phyloP scores from a whole-genome alignment of 495 filamentous ascomycete genomes.

The Penicillium waksmanii region DNA sequence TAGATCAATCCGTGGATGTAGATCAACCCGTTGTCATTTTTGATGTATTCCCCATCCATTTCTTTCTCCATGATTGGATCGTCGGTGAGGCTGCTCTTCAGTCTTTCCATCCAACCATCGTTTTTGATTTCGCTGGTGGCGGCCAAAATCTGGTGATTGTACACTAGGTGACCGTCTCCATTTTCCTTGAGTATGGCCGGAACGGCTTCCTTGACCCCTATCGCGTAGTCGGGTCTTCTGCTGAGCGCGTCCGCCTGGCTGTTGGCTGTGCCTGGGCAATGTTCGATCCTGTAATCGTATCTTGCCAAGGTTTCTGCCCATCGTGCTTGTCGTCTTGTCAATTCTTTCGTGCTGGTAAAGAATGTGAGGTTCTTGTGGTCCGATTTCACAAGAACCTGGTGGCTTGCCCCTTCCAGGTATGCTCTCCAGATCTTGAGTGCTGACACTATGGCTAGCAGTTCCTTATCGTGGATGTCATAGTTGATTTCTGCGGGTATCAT shows the following conservation, averaged over 20 bases:
- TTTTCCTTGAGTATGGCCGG: constrained; percentile 14
- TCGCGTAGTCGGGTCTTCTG: constrained; percentile 18
- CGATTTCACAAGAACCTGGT: constrained; percentile 18
- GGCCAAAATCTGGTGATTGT: constrained; percentile 9
- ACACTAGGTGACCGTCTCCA: constrained; percentile 10
- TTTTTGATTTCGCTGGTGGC: constrained; percentile 8
- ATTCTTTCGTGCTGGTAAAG: constrained; percentile 24
- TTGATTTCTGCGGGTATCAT: constrained; percentile 31
- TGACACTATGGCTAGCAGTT: constrained; percentile 31
- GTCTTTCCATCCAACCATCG: constrained; percentile 1
- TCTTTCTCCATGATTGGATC: neutral
- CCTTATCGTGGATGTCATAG: constrained; percentile 38
- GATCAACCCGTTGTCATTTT: constrained; percentile 11
- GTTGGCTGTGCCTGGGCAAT: constrained; percentile 22
- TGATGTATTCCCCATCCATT: neutral
- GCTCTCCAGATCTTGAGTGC: constrained; percentile 32
- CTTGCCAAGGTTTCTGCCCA: constrained; percentile 14
- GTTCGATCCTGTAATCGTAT: constrained; percentile 21
- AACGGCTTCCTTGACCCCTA: constrained; percentile 11
- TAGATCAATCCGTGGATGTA: constrained; percentile 17
- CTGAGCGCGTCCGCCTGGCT: constrained; percentile 15
- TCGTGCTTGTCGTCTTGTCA: constrained; percentile 20
- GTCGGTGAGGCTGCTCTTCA: constrained; percentile 1
- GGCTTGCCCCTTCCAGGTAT: constrained; percentile 21
- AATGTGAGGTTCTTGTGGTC: constrained; percentile 26